Conservation (phyloP, 768 basidiomycete genomes). For the Russula olivacea region DNA sequence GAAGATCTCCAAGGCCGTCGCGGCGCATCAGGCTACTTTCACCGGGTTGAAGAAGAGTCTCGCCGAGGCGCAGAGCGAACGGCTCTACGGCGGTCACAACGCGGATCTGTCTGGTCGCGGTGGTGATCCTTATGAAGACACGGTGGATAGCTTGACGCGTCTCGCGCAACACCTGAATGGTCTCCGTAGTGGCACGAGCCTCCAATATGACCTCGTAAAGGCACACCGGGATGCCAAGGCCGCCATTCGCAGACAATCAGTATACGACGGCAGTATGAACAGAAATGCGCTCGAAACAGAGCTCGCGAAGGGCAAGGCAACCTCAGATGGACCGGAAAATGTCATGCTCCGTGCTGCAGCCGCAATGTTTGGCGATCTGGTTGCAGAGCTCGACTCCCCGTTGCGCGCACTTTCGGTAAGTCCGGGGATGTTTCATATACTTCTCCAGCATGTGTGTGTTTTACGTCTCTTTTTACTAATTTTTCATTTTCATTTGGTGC, state of each 20-base stretch:
- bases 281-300: constrained; percentile 1
- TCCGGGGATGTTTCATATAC: background rate
- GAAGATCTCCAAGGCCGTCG: constrained; percentile 71
- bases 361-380: constrained; percentile 68
- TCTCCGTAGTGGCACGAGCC: constrained; percentile 70
- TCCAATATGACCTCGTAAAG: constrained; percentile 78
- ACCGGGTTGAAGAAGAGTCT: constrained; percentile 83
- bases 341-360: constrained; percentile 58
- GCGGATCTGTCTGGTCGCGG: constrained; percentile 27
- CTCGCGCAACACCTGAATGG: constrained; percentile 94
- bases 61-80: constrained; percentile 83
- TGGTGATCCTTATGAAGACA: constrained; percentile 72
- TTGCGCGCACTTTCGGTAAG: constrained; percentile 67
- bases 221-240: constrained; percentile 47
- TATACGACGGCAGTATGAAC: background rate
- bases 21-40: constrained; percentile 84
- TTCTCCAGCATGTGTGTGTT: background rate
- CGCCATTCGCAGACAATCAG: constrained; percentile 28
- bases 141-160: constrained; percentile 78
- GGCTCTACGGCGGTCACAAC: constrained; percentile 39
- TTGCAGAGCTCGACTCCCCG: constrained; percentile 76
- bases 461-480: background rate
- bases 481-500: background rate
- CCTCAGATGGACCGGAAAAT: constrained; percentile 18
- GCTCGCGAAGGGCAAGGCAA: constrained; percentile 26